phyloP scores from a whole-genome alignment of 1,284 basidiomycete genomes.

The Marasmius oreades region DNA sequence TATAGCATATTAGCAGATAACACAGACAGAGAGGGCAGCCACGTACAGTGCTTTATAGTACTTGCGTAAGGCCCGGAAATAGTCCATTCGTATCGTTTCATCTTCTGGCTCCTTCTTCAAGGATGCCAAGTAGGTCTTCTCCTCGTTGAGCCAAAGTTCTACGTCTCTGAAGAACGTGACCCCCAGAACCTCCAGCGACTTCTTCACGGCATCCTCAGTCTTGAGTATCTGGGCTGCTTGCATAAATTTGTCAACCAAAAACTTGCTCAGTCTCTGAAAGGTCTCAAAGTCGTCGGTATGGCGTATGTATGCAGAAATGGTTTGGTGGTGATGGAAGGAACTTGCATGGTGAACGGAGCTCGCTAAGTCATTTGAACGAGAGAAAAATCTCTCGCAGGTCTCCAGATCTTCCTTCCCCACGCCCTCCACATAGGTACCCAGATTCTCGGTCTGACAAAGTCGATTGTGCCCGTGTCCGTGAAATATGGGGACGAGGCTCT shows the following conservation, averaged over 20 bases:
- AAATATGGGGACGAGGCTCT: constrained; percentile 15
- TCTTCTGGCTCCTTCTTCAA: constrained; percentile 17
- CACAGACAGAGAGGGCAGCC: background rate
- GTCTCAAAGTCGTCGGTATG: constrained; percentile 18
- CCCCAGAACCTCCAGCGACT: constrained; percentile 15
- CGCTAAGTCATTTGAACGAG: constrained; percentile 16
- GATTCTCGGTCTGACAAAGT: constrained; percentile 17
- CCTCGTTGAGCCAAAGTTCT: constrained; percentile 21
- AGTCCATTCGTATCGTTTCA: constrained; percentile 23
- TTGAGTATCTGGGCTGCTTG: constrained; percentile 23
- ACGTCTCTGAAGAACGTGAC: constrained; percentile 15
- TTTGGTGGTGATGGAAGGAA: constrained; percentile 17
- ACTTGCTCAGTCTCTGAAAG: constrained; percentile 19
- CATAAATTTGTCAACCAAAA: too few species aligned
- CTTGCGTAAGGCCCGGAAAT: constrained; percentile 18
- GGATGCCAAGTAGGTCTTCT: constrained; percentile 17
- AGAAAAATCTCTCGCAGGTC: constrained; percentile 9
- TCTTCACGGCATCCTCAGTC: constrained; percentile 9
- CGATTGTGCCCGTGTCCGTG: constrained; percentile 20
- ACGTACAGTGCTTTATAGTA: constrained; percentile 16
- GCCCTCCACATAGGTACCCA: constrained; percentile 6
- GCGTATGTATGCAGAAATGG: constrained; percentile 14
- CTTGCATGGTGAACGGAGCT: constrained; percentile 3
- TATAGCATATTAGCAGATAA: background rate
- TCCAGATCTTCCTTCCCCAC: constrained; percentile 13